Evolutionary conservation across 495 filamentous ascomycete species (phyloP), one percentile per base, ranked within the genome.

Genomic region (Xylaria curta): DNA sequence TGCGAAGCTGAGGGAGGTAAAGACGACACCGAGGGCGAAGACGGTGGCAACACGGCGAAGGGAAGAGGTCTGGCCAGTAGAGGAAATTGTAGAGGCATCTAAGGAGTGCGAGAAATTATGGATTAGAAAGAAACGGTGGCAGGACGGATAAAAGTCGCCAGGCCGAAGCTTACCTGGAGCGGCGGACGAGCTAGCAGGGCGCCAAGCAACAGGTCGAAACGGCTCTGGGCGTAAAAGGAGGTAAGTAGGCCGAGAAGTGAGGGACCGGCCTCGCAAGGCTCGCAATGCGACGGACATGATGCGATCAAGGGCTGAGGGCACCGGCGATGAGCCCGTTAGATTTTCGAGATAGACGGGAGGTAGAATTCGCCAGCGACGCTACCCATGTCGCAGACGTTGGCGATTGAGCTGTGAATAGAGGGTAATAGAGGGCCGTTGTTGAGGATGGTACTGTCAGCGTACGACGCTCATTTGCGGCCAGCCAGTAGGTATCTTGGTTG

Each of bases 1-100:
- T 71, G 79, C 75, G 82, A 90, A 85, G 56, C 89, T 89, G 40
- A 84, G 64, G 7, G 82, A 73, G 19, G 83, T 82, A 79, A 87
- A 87, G 68, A 86, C 60, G 61, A 86, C 13, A 28, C 81, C 81
- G 60, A 85, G 67, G 21, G 76, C 74, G 73, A 83, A 33, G 56
- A 76, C 40, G n/a, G 70, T 71, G 64, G 65, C 68, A 47, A 60
- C 74, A 26, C 77, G 77, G 33, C 73, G 76, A 3, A 78, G 42
- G 40, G 76, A 69, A 3, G 76, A 78, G 40, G 73, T 72, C 15
- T 4, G 21, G 38, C 68, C 33, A 9, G 72, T 36, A 36, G 58
- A 42, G 15, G 31, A 67, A 38, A 49, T 26, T 65, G 69, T 24
- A 31, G 63, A 40, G 33, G 40, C 69, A 49, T 49, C 54, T 67